phyloP scores from a whole-genome alignment of 768 basidiomycete genomes.

The Psilocybe cyanescens region DNA sequence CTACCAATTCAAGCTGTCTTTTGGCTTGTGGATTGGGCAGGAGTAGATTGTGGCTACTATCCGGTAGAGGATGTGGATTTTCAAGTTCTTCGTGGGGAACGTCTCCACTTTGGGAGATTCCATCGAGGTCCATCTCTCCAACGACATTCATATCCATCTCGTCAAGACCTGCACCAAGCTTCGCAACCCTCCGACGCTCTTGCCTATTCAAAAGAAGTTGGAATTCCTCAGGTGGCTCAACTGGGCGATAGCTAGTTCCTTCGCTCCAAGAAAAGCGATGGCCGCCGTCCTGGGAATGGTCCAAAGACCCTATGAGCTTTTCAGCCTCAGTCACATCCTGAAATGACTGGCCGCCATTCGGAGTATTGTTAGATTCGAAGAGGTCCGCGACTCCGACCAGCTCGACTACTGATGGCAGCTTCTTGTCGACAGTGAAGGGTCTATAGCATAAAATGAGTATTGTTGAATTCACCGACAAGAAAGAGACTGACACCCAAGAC shows the following conservation, averaged over 20 bases:
- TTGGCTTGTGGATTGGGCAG: neutral
- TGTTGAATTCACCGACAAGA: neutral
- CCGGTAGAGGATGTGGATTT: no score
- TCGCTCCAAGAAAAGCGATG: neutral
- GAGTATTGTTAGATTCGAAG: neutral
- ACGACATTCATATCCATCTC: neutral
- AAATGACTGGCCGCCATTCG: neutral
- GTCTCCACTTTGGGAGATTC: no score
- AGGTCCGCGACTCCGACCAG: constrained; percentile 31
- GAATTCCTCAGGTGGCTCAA: constrained; percentile 20
- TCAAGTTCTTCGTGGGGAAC: no score
- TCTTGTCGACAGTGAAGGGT: constrained; percentile 51
- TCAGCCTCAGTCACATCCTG: neutral
- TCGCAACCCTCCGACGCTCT: constrained; percentile 34
- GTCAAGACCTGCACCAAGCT: constrained; percentile 8
- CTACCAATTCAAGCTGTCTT: neutral
- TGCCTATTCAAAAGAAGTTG: constrained; percentile 45
- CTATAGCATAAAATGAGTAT: constrained; percentile 29
- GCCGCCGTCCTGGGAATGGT: neutral
- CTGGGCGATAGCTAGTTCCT: neutral
- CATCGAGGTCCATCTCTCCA: neutral
- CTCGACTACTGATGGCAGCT: constrained; percentile 36
- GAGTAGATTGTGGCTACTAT: neutral
- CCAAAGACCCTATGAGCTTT: constrained; percentile 8
- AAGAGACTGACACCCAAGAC: constrained; percentile 12